phyloP scores from a whole-genome alignment of 768 basidiomycete genomes.

The Xerocomus spinulosus region DNA sequence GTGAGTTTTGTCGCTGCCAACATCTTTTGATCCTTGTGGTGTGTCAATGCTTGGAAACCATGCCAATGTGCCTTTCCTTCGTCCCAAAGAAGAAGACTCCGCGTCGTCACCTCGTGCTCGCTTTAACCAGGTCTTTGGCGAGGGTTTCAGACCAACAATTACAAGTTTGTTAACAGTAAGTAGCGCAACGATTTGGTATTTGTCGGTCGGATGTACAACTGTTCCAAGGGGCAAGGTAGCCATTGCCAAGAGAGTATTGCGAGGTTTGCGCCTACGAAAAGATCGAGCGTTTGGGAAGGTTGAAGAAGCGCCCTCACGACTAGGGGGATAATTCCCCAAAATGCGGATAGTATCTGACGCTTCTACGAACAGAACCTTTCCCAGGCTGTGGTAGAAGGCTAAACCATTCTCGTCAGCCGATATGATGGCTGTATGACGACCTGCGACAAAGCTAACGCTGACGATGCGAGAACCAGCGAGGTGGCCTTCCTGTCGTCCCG shows the following conservation, averaged over 20 bases:
- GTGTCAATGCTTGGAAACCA: conserved; percentile 72
- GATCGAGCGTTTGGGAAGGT: conserved; percentile 21
- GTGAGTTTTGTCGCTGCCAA: conserved; percentile 27
- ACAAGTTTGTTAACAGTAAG: conserved; percentile 90
- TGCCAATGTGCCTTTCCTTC: conserved; percentile 61
- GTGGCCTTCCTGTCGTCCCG: conserved; percentile 84
- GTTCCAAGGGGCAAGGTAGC: conserved; percentile 79
- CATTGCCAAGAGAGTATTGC: conserved; percentile 74
- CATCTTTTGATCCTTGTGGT: conserved; percentile 22
- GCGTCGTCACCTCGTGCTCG: conserved; percentile 52
- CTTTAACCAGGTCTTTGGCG: conserved; percentile 90
- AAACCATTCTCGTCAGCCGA: conserved; percentile 87
- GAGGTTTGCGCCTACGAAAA: conserved; percentile 44
- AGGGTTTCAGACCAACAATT: conserved; percentile 87
- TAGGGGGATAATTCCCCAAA: conserved; percentile 76
- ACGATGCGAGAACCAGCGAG: conserved; percentile 74
- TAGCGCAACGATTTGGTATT: conserved; percentile 75
- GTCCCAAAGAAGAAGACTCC: conserved; percentile 37
- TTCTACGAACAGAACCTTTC: conserved; percentile 92
- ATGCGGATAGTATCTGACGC: conserved; percentile 92
- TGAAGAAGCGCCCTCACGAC: not conserved
- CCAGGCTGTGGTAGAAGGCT: conserved; percentile 92
- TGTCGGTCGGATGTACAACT: conserved; percentile 67
- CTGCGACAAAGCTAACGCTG: conserved; percentile 82
- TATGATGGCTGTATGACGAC: conserved; percentile 88